These are phyloP conservation scores for Psilocybe sp. DNA, from an alignment of 768 basidiomycete genomes.

Conservation along the genomic window DNA sequence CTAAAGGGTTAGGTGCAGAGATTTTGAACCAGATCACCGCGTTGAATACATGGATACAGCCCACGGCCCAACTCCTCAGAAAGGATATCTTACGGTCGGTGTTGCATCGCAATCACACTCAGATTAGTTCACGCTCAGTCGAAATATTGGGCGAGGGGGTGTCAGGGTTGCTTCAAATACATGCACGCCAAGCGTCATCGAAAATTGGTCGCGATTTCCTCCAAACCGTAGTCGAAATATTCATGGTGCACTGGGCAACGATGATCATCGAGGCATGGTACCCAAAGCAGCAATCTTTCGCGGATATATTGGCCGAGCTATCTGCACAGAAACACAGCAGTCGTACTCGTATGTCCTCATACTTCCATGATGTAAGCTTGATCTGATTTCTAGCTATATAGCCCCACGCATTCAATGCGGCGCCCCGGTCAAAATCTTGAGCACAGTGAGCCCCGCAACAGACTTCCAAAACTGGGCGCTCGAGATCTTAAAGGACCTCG, in stretches of 20 bases:
- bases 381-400: background rate
- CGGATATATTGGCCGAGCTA: slow-evolving; percentile 16
- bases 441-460: slow-evolving; percentile 1
- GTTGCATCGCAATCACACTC: too few relatives aligned
- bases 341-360: background rate
- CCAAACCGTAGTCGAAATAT: slow-evolving; percentile 12
- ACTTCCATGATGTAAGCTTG: background rate
- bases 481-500: slow-evolving; percentile 12
- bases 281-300: slow-evolving; percentile 16
- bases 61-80: too few relatives aligned
- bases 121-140: too few relatives aligned
- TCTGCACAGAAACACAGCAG: background rate
- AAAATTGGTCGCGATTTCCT: background rate
- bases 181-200: background rate
- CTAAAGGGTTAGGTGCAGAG: too few relatives aligned
- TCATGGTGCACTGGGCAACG: slow-evolving; percentile 16
- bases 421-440: slow-evolving; percentile 5
- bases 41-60: too few relatives aligned
- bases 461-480: slow-evolving; percentile 9
- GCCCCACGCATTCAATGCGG: background rate
- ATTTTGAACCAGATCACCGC: too few relatives aligned
- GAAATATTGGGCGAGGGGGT: background rate
- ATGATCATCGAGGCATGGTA: slow-evolving; percentile 19
- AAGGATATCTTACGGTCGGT: too few relatives aligned
- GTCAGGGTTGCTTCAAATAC: background rate